Evolutionary conservation across 192 early-diverging fungal genomes (phyloP).

Genomic region (Coemansia sp.): DNA sequence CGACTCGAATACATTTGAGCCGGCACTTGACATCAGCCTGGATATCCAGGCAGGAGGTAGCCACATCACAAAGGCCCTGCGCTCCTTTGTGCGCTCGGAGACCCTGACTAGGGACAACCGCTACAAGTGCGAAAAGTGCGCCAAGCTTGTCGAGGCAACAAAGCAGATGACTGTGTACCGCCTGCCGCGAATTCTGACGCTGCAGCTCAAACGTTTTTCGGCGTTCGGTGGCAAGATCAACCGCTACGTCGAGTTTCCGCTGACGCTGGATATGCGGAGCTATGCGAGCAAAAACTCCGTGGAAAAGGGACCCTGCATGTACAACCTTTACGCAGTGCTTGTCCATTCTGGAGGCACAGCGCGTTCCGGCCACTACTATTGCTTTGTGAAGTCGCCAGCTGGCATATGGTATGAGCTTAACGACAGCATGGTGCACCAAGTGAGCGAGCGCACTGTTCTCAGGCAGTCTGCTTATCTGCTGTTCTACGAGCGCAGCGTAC

Average conservation of each 20-base stretch:
- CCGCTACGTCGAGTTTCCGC: slow-evolving; percentile 64
- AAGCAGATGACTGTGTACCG: slow-evolving; percentile 81
- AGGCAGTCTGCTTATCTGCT: slow-evolving; percentile 82
- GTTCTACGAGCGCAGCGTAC: slow-evolving; percentile 66
- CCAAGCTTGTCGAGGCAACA: slow-evolving; percentile 70
- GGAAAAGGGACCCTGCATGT: slow-evolving; percentile 58
- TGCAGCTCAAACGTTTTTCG: slow-evolving; percentile 89
- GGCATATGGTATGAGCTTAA: slow-evolving; percentile 84
- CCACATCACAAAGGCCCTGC: slow-evolving; percentile 68
- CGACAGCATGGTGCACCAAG: slow-evolving; percentile 72
- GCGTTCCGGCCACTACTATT: slow-evolving; percentile 87
- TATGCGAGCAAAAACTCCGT: slow-evolving; percentile 52
- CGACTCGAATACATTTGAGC: slow-evolving; percentile 77
- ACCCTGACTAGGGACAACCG: slow-evolving; percentile 66
- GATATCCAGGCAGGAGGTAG: slow-evolving; percentile 70
- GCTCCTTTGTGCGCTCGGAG: slow-evolving; percentile 74
- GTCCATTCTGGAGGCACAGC: slow-evolving; percentile 75
- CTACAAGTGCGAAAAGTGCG: slow-evolving; percentile 85
- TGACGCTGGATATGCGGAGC: slow-evolving; percentile 62
- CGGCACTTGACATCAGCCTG: slow-evolving; percentile 75
- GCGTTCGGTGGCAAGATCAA: slow-evolving; percentile 67
- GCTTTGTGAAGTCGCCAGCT: slow-evolving; percentile 75
- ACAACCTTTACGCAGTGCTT: slow-evolving; percentile 76
- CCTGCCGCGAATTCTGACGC: slow-evolving; percentile 68
- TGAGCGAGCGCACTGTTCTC: slow-evolving; percentile 69